Evolutionary conservation across 345 rosid species (phyloP).

Genomic region (Populus davidiana): DNA sequence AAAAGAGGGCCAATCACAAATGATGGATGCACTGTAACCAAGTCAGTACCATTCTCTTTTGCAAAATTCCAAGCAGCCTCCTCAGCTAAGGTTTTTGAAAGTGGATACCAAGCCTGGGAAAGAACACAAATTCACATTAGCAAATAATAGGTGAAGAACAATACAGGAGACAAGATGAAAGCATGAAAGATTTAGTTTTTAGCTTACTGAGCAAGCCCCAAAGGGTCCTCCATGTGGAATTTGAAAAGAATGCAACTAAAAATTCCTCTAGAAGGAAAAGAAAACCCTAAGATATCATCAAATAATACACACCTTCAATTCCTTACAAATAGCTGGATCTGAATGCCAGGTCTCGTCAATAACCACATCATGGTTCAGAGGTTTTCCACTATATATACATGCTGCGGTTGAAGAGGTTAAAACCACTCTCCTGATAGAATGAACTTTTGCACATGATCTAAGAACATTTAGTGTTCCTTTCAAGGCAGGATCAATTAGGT

Average conservation of each 20-base stretch:
- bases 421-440: constrained; percentile 6
- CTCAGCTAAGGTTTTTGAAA: constrained; percentile 18
- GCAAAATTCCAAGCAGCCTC: constrained; percentile 22
- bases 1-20: constrained; percentile 19
- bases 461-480: constrained; percentile 13
- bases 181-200: neutral
- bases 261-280: neutral
- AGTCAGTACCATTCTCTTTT: constrained; percentile 14
- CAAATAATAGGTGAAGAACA: neutral
- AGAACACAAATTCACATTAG: too few species aligned
- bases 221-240: too few species aligned
- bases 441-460: constrained; percentile 2
- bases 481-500: constrained; percentile 6
- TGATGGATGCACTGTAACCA: constrained; percentile 10
- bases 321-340: neutral
- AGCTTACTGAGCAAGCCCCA: too few species aligned
- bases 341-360: neutral
- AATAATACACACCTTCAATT: neutral
- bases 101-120: constrained; percentile 2
- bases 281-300: neutral
- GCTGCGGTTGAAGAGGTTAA: constrained; percentile 4
- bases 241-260: too few species aligned
- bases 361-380: neutral
- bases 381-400: neutral
- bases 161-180: neutral